Percentiles rank a stretch among this genome's conserved stretches.
phyloP scores from a whole-genome alignment of 2,329 filamentous ascomycete genomes.

The Cercospora sesami region DNA sequence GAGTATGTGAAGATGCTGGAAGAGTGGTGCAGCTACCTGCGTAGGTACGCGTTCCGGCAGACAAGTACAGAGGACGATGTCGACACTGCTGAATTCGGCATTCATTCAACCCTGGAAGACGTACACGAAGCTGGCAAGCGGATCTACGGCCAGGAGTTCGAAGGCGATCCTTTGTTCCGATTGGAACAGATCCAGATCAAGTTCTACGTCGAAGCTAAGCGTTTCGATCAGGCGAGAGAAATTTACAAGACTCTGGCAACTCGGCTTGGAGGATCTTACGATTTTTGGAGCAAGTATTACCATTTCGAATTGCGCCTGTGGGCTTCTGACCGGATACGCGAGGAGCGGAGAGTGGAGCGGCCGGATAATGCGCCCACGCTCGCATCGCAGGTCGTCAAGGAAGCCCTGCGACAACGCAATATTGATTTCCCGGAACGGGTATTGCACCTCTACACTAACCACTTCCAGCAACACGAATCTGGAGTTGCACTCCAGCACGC shows the following conservation, averaged over 20 bases:
- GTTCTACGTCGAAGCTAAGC: slow-evolving; percentile 80
- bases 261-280: slow-evolving; percentile 74
- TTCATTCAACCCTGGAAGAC: slow-evolving; percentile 81
- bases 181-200: slow-evolving; percentile 91
- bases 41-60: slow-evolving; percentile 75
- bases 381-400: slow-evolving; percentile 74
- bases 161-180: slow-evolving; percentile 84
- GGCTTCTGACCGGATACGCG: slow-evolving; percentile 57
- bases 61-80: slow-evolving; percentile 74
- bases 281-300: slow-evolving; percentile 94
- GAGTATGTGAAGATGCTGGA: slow-evolving; percentile 88
- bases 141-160: slow-evolving; percentile 72
- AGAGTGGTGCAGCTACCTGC: slow-evolving; percentile 92
- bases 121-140: slow-evolving; percentile 76
- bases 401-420: slow-evolving; percentile 62
- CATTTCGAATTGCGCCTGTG: slow-evolving; percentile 83
- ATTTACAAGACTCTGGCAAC: slow-evolving; percentile 70
- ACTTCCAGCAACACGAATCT: slow-evolving; percentile 88
- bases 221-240: slow-evolving; percentile 71
- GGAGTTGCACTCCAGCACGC: slow-evolving; percentile 72
- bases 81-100: slow-evolving; percentile 86
- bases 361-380: slow-evolving; percentile 63
- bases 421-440: slow-evolving; percentile 77
- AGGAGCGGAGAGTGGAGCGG: slow-evolving; percentile 52
- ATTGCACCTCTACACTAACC: slow-evolving; percentile 70